These are phyloP conservation scores for Vickermania ingenoplastis DNA, from an alignment of 208 protist genomes.

Conservation along the genomic window DNA sequence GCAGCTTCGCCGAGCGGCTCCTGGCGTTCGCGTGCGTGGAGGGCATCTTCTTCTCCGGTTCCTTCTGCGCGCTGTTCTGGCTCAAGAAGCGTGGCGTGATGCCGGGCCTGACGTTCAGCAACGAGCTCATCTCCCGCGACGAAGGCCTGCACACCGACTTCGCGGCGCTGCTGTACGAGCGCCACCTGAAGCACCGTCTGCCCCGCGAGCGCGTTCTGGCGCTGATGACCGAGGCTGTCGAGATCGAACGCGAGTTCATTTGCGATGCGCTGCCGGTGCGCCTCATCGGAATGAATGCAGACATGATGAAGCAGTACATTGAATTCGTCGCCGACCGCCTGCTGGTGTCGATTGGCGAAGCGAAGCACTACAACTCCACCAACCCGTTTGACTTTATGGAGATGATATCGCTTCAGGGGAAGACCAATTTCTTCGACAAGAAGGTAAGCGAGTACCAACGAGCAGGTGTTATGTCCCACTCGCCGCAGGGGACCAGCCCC, in stretches of 20 bases:
- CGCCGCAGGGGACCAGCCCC: constrained; percentile 55
- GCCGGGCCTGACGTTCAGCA: constrained; percentile 98
- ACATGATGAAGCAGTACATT: constrained; percentile 98
- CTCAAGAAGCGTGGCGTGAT: constrained; percentile 99
- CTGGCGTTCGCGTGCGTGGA: constrained; percentile 98
- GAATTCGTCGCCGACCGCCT: constrained; percentile 99
- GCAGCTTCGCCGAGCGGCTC: constrained; percentile 93
- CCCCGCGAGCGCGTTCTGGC: constrained; percentile 52
- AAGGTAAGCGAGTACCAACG: constrained; percentile 99
- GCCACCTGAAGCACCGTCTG: constrained; percentile 91
- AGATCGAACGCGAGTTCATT: constrained; percentile 96
- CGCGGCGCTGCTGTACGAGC: constrained; percentile 95
- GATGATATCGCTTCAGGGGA: constrained; percentile 97
- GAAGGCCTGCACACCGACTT: constrained; percentile 99
- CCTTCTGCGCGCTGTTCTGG: constrained; percentile 99
- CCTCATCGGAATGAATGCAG: constrained; percentile 98
- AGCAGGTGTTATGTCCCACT: constrained; percentile 92
- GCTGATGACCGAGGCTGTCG: constrained; percentile 94
- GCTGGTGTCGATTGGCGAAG: constrained; percentile 89
- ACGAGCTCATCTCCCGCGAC: constrained; percentile 98
- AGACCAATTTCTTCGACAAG: constrained; percentile 99
- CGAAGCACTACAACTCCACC: constrained; percentile 93
- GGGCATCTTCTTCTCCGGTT: constrained; percentile 99
- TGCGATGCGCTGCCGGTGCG: constrained; percentile 95
- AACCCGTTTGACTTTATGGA: constrained; percentile 99